phyloP scores from a whole-genome alignment of 1,284 basidiomycete species.

The Dichomitus squalens region DNA sequence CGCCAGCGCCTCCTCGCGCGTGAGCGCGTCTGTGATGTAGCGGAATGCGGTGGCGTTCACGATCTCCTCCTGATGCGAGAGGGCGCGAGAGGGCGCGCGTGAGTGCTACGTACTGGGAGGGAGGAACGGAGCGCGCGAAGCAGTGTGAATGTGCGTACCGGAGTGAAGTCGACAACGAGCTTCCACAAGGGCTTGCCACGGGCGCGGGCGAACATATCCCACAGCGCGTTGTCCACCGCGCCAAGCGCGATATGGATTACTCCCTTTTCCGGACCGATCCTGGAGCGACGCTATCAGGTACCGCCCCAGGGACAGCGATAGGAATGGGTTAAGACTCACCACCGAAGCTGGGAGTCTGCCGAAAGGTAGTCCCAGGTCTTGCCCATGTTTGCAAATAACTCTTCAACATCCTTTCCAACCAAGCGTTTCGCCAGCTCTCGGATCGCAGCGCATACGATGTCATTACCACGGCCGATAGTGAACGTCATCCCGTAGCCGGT shows the following conservation, averaged over 20 bases:
- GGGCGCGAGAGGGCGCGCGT: neutral
- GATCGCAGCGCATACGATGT: slow-evolving; percentile 88
- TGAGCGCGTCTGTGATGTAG: slow-evolving; percentile 94
- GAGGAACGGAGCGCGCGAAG: neutral
- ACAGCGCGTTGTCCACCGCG: slow-evolving; percentile 80
- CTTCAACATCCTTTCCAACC: slow-evolving; percentile 83
- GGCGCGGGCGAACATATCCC: slow-evolving; percentile 83
- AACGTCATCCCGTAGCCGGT: slow-evolving; percentile 95
- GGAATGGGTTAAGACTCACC: slow-evolving; percentile 45
- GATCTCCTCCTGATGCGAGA: slow-evolving; percentile 70
- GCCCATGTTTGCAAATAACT: slow-evolving; percentile 89
- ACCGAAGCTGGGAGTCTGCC: slow-evolving; percentile 87
- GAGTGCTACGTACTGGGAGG: neutral
- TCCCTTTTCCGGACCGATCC: slow-evolving; percentile 89
- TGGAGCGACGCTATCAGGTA: slow-evolving; percentile 28
- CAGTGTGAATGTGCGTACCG: slow-evolving; percentile 45
- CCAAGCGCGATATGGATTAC: slow-evolving; percentile 83
- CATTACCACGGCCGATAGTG: slow-evolving; percentile 95
- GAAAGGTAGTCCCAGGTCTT: slow-evolving; percentile 79
- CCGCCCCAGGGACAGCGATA: neutral
- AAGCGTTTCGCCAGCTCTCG: slow-evolving; percentile 77
- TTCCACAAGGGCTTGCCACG: slow-evolving; percentile 86
- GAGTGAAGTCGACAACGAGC: slow-evolving; percentile 81
- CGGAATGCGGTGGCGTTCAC: slow-evolving; percentile 85
- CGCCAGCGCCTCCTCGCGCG: slow-evolving; percentile 84